phyloP scores from a whole-genome alignment of 2,329 filamentous ascomycete species.

The Coniochaeta sp. region DNA sequence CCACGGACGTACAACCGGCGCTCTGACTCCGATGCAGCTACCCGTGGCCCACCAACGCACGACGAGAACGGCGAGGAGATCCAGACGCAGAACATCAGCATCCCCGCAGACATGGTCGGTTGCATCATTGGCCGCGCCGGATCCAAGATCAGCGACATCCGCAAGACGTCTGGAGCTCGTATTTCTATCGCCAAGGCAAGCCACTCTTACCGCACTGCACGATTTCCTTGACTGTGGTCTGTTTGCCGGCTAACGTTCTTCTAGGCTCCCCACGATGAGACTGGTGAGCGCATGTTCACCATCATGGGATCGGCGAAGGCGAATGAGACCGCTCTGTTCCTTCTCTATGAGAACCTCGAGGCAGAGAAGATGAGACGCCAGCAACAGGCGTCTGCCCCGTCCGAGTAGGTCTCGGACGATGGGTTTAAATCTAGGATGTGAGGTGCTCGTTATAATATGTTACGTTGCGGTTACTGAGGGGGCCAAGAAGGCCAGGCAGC shows the following conservation, averaged over 20 bases:
- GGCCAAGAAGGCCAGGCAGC: background rate
- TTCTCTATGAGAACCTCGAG: conserved; percentile 97
- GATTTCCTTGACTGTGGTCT: background rate
- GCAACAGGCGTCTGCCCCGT: conserved; percentile 48
- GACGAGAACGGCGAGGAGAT: conserved; percentile 97
- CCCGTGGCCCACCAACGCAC: conserved; percentile 76
- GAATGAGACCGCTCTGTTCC: conserved; percentile 92
- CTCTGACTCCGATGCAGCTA: conserved; percentile 73
- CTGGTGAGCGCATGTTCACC: conserved; percentile 98
- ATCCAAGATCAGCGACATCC: conserved; percentile 97
- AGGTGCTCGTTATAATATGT: conserved; percentile 8
- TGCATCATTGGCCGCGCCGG: conserved; percentile 96
- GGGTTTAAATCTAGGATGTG: conserved; percentile 15
- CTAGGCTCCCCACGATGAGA: conserved; percentile 86
- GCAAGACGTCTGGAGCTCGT: conserved; percentile 89
- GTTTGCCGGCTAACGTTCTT: background rate
- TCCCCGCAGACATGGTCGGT: conserved; percentile 98
- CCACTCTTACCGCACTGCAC: background rate
- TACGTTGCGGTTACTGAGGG: background rate
- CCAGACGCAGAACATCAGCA: conserved; percentile 98
- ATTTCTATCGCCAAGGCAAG: conserved; percentile 91
- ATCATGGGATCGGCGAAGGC: conserved; percentile 92
- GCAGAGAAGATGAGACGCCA: conserved; percentile 98
- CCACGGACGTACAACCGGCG: conserved; percentile 66
- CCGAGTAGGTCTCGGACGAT: conserved; percentile 35